phyloP scores from a whole-genome alignment of 1,139 yeast species.

The Diutina scorzettiae region DNA sequence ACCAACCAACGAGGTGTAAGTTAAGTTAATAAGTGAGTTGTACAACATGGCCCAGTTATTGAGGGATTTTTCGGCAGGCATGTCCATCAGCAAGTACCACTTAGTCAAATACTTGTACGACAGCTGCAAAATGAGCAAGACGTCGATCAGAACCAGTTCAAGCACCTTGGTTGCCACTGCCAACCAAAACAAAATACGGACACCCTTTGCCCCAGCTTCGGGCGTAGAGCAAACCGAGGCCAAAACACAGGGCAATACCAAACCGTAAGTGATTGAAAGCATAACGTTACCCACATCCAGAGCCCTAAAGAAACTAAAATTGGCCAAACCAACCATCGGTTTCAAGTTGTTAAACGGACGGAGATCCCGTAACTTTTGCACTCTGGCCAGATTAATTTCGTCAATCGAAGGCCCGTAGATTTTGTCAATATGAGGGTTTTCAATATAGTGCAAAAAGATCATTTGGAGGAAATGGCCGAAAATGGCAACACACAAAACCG shows the following conservation, averaged over 20 bases:
- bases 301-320: constrained; percentile 55
- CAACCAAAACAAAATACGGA: constrained; percentile 27
- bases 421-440: constrained; percentile 81
- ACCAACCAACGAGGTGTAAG: constrained; percentile 35
- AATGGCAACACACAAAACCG: constrained; percentile 59
- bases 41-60: constrained; percentile 69
- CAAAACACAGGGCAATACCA: constrained; percentile 31
- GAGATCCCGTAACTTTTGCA: constrained; percentile 32
- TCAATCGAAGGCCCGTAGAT: constrained; percentile 45
- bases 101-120: constrained; percentile 53
- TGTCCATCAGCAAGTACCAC: constrained; percentile 54
- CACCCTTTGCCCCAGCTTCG: constrained; percentile 9
- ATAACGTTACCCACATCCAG: constrained; percentile 50
- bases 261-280: constrained; percentile 30
- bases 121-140: constrained; percentile 49
- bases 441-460: constrained; percentile 64
- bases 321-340: constrained; percentile 54
- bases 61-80: constrained; percentile 57
- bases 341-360: constrained; percentile 28
- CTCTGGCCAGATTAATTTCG: constrained; percentile 25
- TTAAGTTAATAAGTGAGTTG: constrained; percentile 37
- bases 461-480: constrained; percentile 75
- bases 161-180: constrained; percentile 40
- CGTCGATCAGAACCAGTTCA: constrained; percentile 43
- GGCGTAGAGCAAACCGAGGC: constrained; percentile 15